Evolutionary conservation across 148 eudicot genomes (phyloP), one percentile per base, ranked within the genome.

Genomic region (Heliosperma pusillum): DNA sequence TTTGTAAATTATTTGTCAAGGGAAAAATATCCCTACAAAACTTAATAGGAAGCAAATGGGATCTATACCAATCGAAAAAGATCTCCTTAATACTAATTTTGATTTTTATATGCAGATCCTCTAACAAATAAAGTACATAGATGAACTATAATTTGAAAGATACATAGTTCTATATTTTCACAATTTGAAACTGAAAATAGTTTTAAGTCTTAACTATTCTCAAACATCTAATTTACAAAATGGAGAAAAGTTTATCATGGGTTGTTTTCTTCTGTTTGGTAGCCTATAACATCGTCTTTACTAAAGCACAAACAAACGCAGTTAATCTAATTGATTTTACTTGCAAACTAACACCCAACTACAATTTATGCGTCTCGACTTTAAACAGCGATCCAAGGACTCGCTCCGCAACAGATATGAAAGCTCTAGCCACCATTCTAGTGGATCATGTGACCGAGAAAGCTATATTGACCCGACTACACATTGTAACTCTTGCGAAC

Each of bases 271-370:
- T 12, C 0, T 25, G 15, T 63, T 27, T 63, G n/a, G 3, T 68
- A 57, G 12, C 10, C 36, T 44, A 25, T 15, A 33, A 66, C 20
- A 36, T 42, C 5, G 56, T 66, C 16, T 24, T 45, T 22, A 25
- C 47, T 13, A 58, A 73, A 16, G 67, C 73, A 11, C 58, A 79
- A 73, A 44, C 26, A 11, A 33, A 55, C 8, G 27, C 73, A 60
- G 21, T 4, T 17, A 20, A 57, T 20, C n/a, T 78, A 33, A 66
- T 78, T 20, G 61, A 68, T 57, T 40, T 55, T 13, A 65, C 76
- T 21, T 72, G 81, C 68, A 25, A 66, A 19, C 70, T 33, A 56
- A 78, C 76, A 72, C 60, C 68, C 2, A 6, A 78, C 66, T 56
- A 24, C 40, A 10, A 25, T 21, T 66, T 72, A 5, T 78, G 81